These are phyloP conservation scores for Phytophthora chlamydospora DNA, from an alignment of 352 stramenopile species.

Conservation along the genomic window DNA sequence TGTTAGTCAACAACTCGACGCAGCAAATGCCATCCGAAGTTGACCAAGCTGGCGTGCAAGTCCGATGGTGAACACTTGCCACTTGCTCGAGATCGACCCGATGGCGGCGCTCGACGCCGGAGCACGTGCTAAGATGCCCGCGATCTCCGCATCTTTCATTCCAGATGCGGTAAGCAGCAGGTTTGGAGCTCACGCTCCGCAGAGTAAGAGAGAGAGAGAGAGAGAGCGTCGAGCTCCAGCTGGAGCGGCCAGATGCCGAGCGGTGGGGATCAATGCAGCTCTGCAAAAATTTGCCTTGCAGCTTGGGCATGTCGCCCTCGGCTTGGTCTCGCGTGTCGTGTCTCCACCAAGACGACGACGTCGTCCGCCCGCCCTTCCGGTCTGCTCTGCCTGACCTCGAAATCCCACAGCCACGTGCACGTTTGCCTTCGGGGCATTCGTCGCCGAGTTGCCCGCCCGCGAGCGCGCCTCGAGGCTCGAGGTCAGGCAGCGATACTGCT, in stretches of 20 bases:
- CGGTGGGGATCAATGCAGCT: conserved; percentile 10
- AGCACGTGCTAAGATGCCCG: conserved; percentile 18
- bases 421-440: conserved; percentile 8
- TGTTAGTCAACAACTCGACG: conserved; percentile 29
- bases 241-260: conserved; percentile 21
- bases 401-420: conserved; percentile 16
- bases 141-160: conserved; percentile 33
- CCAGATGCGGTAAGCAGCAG: conserved; percentile 21
- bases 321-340: conserved; percentile 1
- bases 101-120: conserved; percentile 6
- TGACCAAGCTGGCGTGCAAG: conserved; percentile 35
- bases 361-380: background rate
- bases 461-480: background rate
- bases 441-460: background rate
- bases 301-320: conserved; percentile 10
- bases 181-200: conserved; percentile 21
- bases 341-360: conserved; percentile 5
- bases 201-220: conserved; percentile 23
- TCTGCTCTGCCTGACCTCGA: too few relatives aligned
- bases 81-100: conserved; percentile 8
- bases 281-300: conserved; percentile 15
- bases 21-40: conserved; percentile 29
- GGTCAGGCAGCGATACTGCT: conserved; percentile 31
- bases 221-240: conserved; percentile 6
- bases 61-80: conserved; percentile 22